Evolutionary conservation across 2,329 filamentous ascomycete genomes (phyloP), one percentile per base, ranked within the genome.

Genomic region (Drechslerella coelobrocha): DNA sequence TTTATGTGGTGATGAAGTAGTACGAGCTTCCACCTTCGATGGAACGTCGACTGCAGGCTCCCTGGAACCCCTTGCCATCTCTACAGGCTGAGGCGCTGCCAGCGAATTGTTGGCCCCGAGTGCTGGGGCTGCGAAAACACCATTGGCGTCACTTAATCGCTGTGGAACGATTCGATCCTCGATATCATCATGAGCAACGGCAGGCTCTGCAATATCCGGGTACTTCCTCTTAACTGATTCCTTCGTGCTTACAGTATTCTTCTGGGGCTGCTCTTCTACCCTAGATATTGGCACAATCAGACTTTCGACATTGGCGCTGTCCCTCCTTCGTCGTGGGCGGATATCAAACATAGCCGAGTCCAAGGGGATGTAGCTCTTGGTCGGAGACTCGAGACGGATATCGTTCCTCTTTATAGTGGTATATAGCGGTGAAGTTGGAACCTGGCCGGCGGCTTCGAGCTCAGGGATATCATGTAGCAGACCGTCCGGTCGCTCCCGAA

Each of bases 301-400:
- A 8, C 54, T 56, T 39, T 54, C 41, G 6, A 68, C 56, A 27
- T 57, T 68, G n/a, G 54, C 27, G 37, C 73, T 75, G 47, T 74
- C 73, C 48, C 73, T 73, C 61, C 73, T 74, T 43, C 73, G 72
- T 21, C 73, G 73, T 21, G 73, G 72, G 1, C 73, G 73, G 41
- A 68, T 72, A 41, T 75, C 73, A 27, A 75, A 73, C 63, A 75
- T 69, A 29, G 66, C 73, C 14, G 72, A 72, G 17, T 62, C 50
- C 2, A 73, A 54, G 12, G 73, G 73, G 39, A 61, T 72, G 9
- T 73, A 73, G 26, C 69, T 59, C 45, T 75, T 73, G 41, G 72
- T 60, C 2, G 73, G 73, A 9, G 66, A 68, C 6, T 68, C 63
- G 23, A 61, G 31, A 29, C n/a, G 56, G 6, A 29, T 52, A 21